Base-by-base conservation (phyloP, 23 red algal species). In the Gracilaria vermiculophylla region DNA sequence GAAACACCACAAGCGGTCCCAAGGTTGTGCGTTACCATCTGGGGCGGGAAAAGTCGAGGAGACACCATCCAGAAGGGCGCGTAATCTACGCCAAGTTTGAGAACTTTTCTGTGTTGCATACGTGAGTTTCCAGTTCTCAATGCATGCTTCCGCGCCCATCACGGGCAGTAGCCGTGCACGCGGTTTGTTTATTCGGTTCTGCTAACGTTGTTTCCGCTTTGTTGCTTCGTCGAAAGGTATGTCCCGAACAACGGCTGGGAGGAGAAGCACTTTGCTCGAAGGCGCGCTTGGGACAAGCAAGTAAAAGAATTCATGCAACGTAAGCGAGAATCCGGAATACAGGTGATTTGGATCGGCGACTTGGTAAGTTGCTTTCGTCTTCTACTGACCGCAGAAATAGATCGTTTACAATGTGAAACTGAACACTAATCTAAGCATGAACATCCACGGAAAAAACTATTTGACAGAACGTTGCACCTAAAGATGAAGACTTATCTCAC, bases 271-370 rank as follows among this genome's bases (percentile, higher is more conserved):
- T 88, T 88, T 37, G 13, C 1, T 23, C 66, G 84, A 20, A 40
- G 84, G 15, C n/a, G 84, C 37, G 67, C 62, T 12, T 88, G 84
- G 84, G 84, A 88, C 34, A 40, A 76, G 36, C 42, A 58, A 19
- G 27, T 88, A 40, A 28, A 47, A 62, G 53, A 43, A 62, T 88
- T 88, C 56, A 70, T 88, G 66, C 43, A 29, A 17, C 28, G 66
- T 31, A 73, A 88, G 40, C 72, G 56, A 11, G 69, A 88, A 49
- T 47, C 84, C 43, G 70, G 53, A 9, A 52, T 88, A 14, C 49
- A 77, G 10, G 34, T 88, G 10, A 88, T 88, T 65, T 88, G 84
- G 84, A 60, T 88, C 20, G 84, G 84, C 11, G 84, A 88, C 73
- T 52, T 88, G 15, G 84, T 88, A 88, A 45, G 84, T 88, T 47